Base-by-base conservation (phyloP, 2,329 filamentous ascomycete species). In the Cordyceps fumosorosea region DNA sequence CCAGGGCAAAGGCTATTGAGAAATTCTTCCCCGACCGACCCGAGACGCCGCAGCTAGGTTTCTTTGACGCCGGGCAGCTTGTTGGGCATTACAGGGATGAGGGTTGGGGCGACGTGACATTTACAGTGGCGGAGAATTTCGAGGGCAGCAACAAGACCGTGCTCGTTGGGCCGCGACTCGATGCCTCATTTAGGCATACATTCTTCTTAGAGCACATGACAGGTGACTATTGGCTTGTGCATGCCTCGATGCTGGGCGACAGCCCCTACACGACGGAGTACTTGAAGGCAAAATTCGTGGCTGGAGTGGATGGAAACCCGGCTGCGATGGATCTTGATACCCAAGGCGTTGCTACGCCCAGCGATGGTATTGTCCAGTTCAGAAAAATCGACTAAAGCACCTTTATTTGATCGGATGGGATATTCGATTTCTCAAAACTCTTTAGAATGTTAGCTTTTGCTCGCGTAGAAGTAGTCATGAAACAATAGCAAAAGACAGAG, bases 171-270 rank as follows among this genome's bases (percentile, higher is more conserved):
- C 50, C 44, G 56, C 62, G 62, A 10, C n/a, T 22, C 3, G 44
- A 63, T 2, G 22, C 45, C 5, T 32, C 57, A 2, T 60, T 56
- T 20, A 45, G 22, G 7, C 52, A 60, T 48, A 51, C 34, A 4
- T 51, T 63, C 8, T n/a, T 51, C 26, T 32, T 63, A 51, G 44
- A 56, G 16, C 62, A 63, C 22, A 42, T 60, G 16, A 60, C 62
- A 14, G 62, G 62, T 10, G 53, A 63, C 45, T 63, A 60, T 42
- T 63, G 62, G 62, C 51, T 56, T 14, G 26, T 55, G 4, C 16
- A 45, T 5, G 42, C 37, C 14, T 24, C 32, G 8, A 56, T 54
- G 51, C 3, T 34, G 6, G 62, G 42, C 40, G 26, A 56, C 42
- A 63, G 57, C 18, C 16, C 26, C 18, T 52, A 45, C 29, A 40